phyloP scores from a whole-genome alignment of 768 basidiomycete genomes.

The Mycena galericulata region DNA sequence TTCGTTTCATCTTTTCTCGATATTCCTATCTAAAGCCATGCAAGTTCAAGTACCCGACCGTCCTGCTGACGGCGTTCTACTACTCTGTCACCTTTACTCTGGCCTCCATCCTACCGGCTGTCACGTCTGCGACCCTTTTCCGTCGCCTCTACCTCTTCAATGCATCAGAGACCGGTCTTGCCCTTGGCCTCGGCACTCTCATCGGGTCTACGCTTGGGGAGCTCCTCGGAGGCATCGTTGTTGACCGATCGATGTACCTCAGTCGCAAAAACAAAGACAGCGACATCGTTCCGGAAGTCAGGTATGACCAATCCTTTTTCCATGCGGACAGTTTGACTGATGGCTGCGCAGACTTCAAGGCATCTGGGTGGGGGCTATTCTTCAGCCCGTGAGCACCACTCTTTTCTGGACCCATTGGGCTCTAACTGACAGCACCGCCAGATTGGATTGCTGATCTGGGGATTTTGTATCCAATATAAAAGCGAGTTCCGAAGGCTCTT shows the following conservation, averaged over 20 bases:
- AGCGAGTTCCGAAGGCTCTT: background rate
- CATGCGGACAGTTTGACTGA: background rate
- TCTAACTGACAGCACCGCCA: background rate
- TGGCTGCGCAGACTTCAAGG: constrained; percentile 8
- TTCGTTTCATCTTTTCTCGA: background rate
- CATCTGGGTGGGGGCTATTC: constrained; percentile 24
- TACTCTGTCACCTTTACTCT: constrained; percentile 28
- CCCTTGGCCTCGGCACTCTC: constrained; percentile 24
- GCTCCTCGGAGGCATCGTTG: constrained; percentile 28
- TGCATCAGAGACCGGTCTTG: constrained; percentile 23
- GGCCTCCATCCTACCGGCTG: constrained; percentile 29
- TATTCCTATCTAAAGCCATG: background rate
- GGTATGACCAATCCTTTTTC: background rate
- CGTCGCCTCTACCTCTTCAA: constrained; percentile 22
- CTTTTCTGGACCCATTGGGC: background rate
- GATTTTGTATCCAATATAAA: constrained; percentile 29
- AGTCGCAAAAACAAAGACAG: constrained; percentile 18
- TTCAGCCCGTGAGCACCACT: constrained; percentile 12
- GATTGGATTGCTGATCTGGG: constrained; percentile 27
- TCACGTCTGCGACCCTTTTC: constrained; percentile 31
- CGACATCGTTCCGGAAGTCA: constrained; percentile 21
- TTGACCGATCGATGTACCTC: constrained; percentile 27
- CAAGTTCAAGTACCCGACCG: constrained; percentile 31
- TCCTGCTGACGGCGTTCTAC: constrained; percentile 27
- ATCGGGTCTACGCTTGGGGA: constrained; percentile 27